These are phyloP conservation scores for Leptodontidium sp. DNA, from an alignment of 2,329 filamentous ascomycete species.

Conservation along the genomic window DNA sequence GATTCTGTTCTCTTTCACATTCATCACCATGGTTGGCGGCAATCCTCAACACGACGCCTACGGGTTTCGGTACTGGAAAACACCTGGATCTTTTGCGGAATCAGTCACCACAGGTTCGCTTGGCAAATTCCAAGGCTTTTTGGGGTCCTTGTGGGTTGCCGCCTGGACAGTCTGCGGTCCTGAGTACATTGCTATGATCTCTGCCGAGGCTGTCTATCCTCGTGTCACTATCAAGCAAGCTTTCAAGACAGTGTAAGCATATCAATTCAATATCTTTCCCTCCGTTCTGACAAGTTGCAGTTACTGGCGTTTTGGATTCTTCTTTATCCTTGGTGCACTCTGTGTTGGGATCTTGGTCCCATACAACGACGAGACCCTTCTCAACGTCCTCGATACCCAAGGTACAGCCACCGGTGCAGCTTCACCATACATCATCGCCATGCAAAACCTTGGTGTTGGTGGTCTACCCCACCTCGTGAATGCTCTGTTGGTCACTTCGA, in stretches of 20 bases:
- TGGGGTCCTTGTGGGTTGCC: slow-evolving; percentile 11
- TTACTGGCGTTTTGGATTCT: slow-evolving; percentile 74
- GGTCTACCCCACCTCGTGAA: slow-evolving; percentile 73
- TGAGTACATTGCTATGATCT: slow-evolving; percentile 73
- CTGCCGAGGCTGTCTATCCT: slow-evolving; percentile 73
- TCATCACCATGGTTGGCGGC: slow-evolving; percentile 69
- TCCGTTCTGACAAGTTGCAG: background rate
- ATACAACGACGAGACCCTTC: slow-evolving; percentile 66
- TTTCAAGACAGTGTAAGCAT: slow-evolving; percentile 67
- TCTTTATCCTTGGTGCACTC: slow-evolving; percentile 74
- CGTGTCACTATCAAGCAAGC: slow-evolving; percentile 70
- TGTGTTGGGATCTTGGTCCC: slow-evolving; percentile 71
- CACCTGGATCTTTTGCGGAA: slow-evolving; percentile 53
- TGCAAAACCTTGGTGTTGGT: slow-evolving; percentile 69
- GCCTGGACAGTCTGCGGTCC: slow-evolving; percentile 56
- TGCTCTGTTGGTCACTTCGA: slow-evolving; percentile 70
- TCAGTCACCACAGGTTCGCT: slow-evolving; percentile 10
- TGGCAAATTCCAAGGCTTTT: slow-evolving; percentile 12
- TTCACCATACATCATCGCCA: slow-evolving; percentile 59
- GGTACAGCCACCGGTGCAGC: slow-evolving; percentile 56
- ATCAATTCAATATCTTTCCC: background rate
- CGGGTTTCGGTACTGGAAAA: slow-evolving; percentile 60
- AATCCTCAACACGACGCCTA: slow-evolving; percentile 64
- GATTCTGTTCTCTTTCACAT: slow-evolving; percentile 61
- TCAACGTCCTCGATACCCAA: slow-evolving; percentile 39